Evolutionary conservation across 352 stramenopile species (phyloP), one percentile per base, ranked within the genome.

Genomic region (Pythium phragmitis): DNA sequence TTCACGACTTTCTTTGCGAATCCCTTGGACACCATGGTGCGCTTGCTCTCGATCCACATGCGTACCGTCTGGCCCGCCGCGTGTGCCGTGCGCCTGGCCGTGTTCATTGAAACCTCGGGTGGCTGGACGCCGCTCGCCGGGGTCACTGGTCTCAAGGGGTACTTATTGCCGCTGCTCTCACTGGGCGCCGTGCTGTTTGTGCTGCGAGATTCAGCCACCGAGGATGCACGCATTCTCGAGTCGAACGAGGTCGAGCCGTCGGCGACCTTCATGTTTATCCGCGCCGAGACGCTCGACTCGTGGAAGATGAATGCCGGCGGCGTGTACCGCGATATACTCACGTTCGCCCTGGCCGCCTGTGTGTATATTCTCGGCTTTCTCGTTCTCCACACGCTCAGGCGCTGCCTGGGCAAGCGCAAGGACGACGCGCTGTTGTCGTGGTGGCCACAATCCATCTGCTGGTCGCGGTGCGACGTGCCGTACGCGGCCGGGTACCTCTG

Each of bases 241-340:
- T 60, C 60, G 14, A 73, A 73, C 48, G 67, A 73, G 30, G 67
- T 74, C 34, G 61, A 74, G 45, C 61, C 67, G 13, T 61, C 63
- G 6, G 52, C 67, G 51, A 74, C 67, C 13, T 70, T 67, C 42
- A 74, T 74, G 67, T 50, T 70, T n/a, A 70, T 74, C 57, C 67
- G 63, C 30, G 67, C 67, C 11, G 67, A 74, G 58, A 70, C 67
- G 17, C 51, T 69, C 45, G 67, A 74, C 42, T 69, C 61, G 39
- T 74, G 67, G 67, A 74, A 74, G 43, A 70, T 69, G 61, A 70
- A 70, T 39, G 67, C 67, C 21, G 67, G 63, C 19, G 67, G 67
- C 23, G 63, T 74, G 2, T 74, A 70, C 62, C 61, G 51, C 6
- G 67, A 74, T 34, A 63, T 74, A 21, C 34, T 69, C 37, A 67